phyloP scores from a whole-genome alignment of 176 grass and related monocot genomes.

The Eragrostis nindensis region DNA sequence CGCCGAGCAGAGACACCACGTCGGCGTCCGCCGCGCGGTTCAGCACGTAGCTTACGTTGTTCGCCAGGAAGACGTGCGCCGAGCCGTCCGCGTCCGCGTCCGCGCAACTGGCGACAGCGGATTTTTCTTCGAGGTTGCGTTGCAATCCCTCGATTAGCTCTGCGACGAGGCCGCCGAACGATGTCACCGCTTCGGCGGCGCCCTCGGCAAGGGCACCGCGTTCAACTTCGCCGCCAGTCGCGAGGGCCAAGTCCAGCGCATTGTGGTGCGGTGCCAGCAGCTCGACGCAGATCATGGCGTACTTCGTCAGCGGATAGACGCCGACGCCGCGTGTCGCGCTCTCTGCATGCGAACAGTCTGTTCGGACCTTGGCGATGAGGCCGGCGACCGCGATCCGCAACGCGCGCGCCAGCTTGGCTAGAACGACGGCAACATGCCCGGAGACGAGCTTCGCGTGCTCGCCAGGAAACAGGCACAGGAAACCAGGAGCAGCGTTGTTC shows the following conservation, averaged over 20 bases:
- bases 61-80: slow-evolving; percentile 32
- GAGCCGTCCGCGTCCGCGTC: background rate
- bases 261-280: background rate
- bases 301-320: slow-evolving; percentile 29
- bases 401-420: slow-evolving; percentile 29
- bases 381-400: background rate
- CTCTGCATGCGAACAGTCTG: background rate
- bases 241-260: slow-evolving; percentile 9
- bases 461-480: slow-evolving; percentile 2
- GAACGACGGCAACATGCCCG: slow-evolving; percentile 1
- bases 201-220: background rate
- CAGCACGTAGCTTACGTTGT: slow-evolving; percentile 19
- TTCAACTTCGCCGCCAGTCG: background rate
- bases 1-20: background rate
- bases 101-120: background rate
- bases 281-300: slow-evolving; percentile 28
- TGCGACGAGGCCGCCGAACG: slow-evolving; percentile 9
- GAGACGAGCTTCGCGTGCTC: slow-evolving; percentile 14
- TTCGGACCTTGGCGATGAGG: background rate
- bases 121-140: slow-evolving; percentile 18
- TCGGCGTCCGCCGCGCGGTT: background rate
- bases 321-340: background rate
- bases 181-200: background rate
- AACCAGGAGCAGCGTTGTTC: background rate
- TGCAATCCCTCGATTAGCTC: slow-evolving; percentile 16